Percentiles rank a stretch among this genome's conserved stretches.
phyloP scores from a whole-genome alignment of 495 filamentous ascomycete species.

The Penicillium atrosanguineum region DNA sequence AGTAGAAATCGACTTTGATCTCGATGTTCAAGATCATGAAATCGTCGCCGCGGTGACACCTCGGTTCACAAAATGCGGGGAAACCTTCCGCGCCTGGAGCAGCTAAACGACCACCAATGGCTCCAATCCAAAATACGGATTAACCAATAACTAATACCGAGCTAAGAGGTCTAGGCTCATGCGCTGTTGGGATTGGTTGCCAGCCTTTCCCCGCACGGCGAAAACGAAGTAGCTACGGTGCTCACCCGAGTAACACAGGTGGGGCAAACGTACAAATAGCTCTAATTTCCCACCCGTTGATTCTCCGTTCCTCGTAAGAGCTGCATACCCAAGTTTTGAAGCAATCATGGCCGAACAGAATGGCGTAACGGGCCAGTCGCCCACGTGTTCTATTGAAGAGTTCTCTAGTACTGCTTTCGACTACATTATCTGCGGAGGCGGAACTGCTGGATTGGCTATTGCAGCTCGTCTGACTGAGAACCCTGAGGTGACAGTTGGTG shows the following conservation, averaged over 20 bases:
- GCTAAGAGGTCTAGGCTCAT: neutral
- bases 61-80: neutral
- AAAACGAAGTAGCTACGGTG: neutral
- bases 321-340: neutral
- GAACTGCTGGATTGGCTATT: slow-evolving; percentile 47
- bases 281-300: neutral
- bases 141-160: neutral
- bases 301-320: neutral
- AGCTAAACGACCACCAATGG: neutral
- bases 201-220: neutral
- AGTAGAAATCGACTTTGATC: too few relatives aligned
- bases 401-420: slow-evolving; percentile 22
- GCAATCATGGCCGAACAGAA: slow-evolving; percentile 1
- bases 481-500: slow-evolving; percentile 40
- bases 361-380: neutral
- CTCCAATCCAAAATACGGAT: neutral
- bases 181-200: too few relatives aligned
- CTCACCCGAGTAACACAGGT: neutral
- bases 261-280: neutral
- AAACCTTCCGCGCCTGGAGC: neutral
- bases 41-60: neutral
- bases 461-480: slow-evolving; percentile 49
- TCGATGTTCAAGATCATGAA: neutral
- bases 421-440: slow-evolving; percentile 44
- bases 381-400: slow-evolving; percentile 14